Conservation (phyloP, 768 basidiomycete species). For the Leccinum sublutescens region DNA sequence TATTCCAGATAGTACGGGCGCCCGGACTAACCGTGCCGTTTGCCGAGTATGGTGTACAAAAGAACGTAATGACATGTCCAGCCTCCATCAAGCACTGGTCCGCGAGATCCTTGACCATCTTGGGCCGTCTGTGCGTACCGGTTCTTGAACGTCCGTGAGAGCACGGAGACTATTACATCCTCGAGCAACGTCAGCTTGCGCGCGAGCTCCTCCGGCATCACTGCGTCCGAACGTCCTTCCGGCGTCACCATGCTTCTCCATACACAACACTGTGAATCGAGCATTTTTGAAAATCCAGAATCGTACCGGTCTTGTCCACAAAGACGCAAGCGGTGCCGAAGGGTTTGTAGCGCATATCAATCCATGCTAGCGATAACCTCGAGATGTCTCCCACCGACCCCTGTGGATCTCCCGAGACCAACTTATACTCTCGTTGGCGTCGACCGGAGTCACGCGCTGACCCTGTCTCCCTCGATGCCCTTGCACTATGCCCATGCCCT, state of each 20-base stretch:
- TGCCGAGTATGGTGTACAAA: constrained; percentile 91
- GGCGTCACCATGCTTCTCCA: constrained; percentile 89
- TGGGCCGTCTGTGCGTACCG: constrained; percentile 78
- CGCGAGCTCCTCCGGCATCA: constrained; percentile 70
- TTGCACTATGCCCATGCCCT: constrained; percentile 60
- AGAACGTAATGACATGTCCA: constrained; percentile 74
- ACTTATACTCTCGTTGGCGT: constrained; percentile 39
- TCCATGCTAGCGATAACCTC: constrained; percentile 71
- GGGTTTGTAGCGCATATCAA: constrained; percentile 93
- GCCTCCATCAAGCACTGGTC: constrained; percentile 61
- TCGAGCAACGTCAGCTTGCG: constrained; percentile 65
- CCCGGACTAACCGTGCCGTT: constrained; percentile 60
- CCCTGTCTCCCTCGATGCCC: constrained; percentile 28
- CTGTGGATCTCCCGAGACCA: constrained; percentile 35
- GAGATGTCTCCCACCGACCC: constrained; percentile 50
- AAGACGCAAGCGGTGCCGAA: constrained; percentile 93
- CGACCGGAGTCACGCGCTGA: constrained; percentile 44
- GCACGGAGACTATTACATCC: constrained; percentile 67
- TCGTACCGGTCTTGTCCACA: constrained; percentile 94
- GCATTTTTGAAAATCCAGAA: constrained; percentile 98
- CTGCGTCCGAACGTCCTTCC: constrained; percentile 63
- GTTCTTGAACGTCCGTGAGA: constrained; percentile 85
- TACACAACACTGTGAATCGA: constrained; percentile 82
- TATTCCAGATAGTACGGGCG: constrained; percentile 72
- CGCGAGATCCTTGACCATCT: constrained; percentile 66